Conservation (phyloP, 2,329 filamentous ascomycete genomes). For the Nigrograna mackinnonii region DNA sequence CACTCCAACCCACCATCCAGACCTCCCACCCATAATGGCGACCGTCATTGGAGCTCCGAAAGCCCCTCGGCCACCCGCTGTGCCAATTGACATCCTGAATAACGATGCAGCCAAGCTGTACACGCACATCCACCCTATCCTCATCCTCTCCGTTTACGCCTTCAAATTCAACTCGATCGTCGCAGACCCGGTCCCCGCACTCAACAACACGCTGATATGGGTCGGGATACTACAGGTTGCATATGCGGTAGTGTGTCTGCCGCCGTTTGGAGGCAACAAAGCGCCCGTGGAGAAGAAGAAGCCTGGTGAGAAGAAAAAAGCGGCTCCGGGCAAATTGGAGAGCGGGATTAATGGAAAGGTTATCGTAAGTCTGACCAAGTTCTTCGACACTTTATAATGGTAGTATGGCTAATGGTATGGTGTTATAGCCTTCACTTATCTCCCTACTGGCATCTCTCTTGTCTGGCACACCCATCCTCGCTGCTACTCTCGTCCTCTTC, state of each 20-base stretch:
- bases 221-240: constrained; percentile 66
- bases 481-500: constrained; percentile 76
- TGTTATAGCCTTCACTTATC: constrained; percentile 67
- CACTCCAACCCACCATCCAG: too few relatives aligned
- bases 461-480: constrained; percentile 60
- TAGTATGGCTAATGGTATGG: constrained; percentile 8
- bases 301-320: constrained; percentile 44
- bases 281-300: constrained; percentile 51
- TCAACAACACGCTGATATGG: constrained; percentile 64
- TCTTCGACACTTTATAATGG: background rate
- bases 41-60: constrained; percentile 25
- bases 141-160: constrained; percentile 68
- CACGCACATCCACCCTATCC: constrained; percentile 68
- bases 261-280: constrained; percentile 50
- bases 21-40: constrained; percentile 30
- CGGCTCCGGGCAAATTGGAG: constrained; percentile 25
- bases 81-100: constrained; percentile 52
- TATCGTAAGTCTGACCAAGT: constrained; percentile 42
- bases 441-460: constrained; percentile 64
- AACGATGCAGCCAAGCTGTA: constrained; percentile 57
- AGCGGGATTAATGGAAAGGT: constrained; percentile 33
- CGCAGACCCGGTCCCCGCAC: constrained; percentile 66
- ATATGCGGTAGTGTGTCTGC: constrained; percentile 63
- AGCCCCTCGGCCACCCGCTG: constrained; percentile 25
- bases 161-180: constrained; percentile 70